A percentile compares a stretch with the other conserved stretches of the same genome.
Conservation (phyloP, 345 rosid species). For the Euphorbia peplus region DNA sequence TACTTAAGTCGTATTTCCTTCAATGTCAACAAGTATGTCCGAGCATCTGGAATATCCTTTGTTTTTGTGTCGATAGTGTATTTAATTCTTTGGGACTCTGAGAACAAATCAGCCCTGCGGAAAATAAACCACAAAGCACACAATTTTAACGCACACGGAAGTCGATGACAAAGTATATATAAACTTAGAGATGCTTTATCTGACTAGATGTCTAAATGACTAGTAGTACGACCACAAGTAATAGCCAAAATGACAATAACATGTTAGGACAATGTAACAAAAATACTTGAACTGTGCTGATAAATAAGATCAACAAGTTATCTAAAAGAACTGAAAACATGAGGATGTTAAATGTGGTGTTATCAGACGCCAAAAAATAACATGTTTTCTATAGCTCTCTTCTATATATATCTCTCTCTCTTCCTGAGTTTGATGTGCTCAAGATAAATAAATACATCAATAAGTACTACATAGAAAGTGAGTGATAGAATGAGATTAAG, state of each 20-base stretch:
- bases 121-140: slow-evolving; percentile 15
- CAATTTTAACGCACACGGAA: slow-evolving; percentile 8
- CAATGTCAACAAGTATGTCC: slow-evolving; percentile 69
- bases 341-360: neutral
- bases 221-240: neutral
- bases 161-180: neutral
- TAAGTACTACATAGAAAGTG: too few relatives aligned
- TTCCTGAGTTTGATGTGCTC: neutral
- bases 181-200: slow-evolving; percentile 4
- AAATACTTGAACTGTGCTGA: neutral
- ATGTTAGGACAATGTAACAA: neutral
- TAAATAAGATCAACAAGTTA: neutral
- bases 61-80: slow-evolving; percentile 62
- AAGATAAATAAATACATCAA: neutral
- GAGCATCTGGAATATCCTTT: slow-evolving; percentile 77
- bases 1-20: slow-evolving; percentile 76
- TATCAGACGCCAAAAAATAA: neutral
- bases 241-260: neutral
- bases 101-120: slow-evolving; percentile 78
- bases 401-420: neutral
- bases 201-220: neutral
- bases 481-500: neutral
- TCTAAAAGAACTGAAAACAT: neutral
- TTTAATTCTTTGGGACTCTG: slow-evolving; percentile 79
- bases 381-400: neutral